These are phyloP conservation scores for Yarrowia yakushimensis DNA, from an alignment of 805 yeast genomes.

Conservation along the genomic window DNA sequence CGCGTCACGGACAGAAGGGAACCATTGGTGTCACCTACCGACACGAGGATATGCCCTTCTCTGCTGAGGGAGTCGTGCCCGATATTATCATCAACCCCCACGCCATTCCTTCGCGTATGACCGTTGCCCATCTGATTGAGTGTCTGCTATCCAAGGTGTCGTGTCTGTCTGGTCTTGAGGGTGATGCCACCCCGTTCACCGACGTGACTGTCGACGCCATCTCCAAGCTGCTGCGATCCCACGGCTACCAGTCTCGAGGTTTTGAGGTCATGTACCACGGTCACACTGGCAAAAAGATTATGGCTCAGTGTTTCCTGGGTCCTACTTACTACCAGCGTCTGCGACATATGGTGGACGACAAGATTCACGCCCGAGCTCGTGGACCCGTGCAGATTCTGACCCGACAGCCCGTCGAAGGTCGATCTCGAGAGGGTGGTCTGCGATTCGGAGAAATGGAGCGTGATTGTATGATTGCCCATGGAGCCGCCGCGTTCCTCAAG, in stretches of 20 bases:
- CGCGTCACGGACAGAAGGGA: constrained; percentile 99
- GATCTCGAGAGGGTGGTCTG: constrained; percentile 98
- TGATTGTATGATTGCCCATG: constrained; percentile 99
- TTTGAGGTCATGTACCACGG: constrained; percentile 99
- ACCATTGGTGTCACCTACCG: constrained; percentile 98
- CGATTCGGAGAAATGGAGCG: constrained; percentile 99
- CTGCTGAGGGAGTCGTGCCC: constrained; percentile 93
- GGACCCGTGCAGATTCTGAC: constrained; percentile 98
- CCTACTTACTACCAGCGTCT: constrained; percentile 98
- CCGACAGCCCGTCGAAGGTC: constrained; percentile 98
- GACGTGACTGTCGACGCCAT: constrained; percentile 98
- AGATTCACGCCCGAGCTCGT: constrained; percentile 98
- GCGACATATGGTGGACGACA: constrained; percentile 99
- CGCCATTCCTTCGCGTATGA: constrained; percentile 99
- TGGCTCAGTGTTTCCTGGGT: constrained; percentile 99
- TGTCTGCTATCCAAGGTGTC: constrained; percentile 95
- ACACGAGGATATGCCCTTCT: constrained; percentile 98
- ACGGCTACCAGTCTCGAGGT: constrained; percentile 97
- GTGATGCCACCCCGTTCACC: constrained; percentile 99
- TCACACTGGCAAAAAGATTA: constrained; percentile 94
- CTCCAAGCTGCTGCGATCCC: constrained; percentile 85
- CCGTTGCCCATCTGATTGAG: constrained; percentile 98
- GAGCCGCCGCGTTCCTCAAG: constrained; percentile 96
- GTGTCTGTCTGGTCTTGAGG: constrained; percentile 91
- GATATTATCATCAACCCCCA: constrained; percentile 97